Evolutionary conservation across 2,329 filamentous ascomycete genomes (phyloP).

Genomic region (Penicillium occitanis): DNA sequence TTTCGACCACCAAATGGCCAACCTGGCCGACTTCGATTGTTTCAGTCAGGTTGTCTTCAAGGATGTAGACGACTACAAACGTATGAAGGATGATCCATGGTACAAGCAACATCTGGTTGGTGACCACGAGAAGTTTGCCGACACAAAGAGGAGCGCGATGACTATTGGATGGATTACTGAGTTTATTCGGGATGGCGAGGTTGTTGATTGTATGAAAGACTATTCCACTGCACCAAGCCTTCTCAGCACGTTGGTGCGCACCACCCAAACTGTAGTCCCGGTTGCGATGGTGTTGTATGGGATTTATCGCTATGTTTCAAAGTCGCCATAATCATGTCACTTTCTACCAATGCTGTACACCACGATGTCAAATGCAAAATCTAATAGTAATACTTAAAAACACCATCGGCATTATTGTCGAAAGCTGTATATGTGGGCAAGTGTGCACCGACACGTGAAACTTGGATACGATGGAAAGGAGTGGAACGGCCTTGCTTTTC

Average conservation of each 20-base stretch:
- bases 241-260: background rate
- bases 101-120: slow-evolving; percentile 47
- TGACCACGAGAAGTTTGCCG: slow-evolving; percentile 54
- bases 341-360: background rate
- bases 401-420: background rate
- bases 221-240: background rate
- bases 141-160: slow-evolving; percentile 50
- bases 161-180: slow-evolving; percentile 51
- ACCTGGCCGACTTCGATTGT: slow-evolving; percentile 53
- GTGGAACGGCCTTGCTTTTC: background rate
- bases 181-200: slow-evolving; percentile 42
- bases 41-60: slow-evolving; percentile 51
- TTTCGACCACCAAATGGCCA: slow-evolving; percentile 50
- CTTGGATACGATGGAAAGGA: no score
- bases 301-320: background rate
- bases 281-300: background rate
- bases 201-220: slow-evolving; percentile 24
- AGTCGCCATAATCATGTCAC: background rate
- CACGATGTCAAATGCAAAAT: background rate
- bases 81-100: slow-evolving; percentile 52
- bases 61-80: slow-evolving; percentile 49
- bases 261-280: background rate
- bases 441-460: background rate
- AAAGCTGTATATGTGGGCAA: background rate
- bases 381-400: background rate